phyloP scores from a whole-genome alignment of 2,329 filamentous ascomycete genomes.

The Tolypocladium ophioglossoides region DNA sequence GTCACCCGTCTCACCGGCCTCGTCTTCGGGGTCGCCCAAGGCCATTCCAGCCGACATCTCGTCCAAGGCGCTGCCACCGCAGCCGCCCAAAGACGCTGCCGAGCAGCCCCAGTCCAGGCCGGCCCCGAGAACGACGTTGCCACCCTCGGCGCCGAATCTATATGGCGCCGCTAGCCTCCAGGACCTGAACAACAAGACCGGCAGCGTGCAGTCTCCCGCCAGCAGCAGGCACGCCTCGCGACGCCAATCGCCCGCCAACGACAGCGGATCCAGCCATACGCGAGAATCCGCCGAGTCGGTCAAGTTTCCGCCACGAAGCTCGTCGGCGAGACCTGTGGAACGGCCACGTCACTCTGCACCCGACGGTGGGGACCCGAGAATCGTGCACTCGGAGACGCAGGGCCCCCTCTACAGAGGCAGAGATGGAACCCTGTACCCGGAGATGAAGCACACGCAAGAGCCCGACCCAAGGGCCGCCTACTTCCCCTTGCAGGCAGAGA shows the following conservation, averaged over 20 bases:
- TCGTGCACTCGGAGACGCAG: slow-evolving; percentile 22
- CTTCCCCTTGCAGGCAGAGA: slow-evolving; percentile 24
- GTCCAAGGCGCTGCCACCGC: slow-evolving; percentile 5
- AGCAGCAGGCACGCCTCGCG: background rate
- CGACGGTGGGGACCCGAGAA: slow-evolving; percentile 19
- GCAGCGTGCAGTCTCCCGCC: background rate
- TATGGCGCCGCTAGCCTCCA: slow-evolving; percentile 13
- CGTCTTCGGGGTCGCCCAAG: slow-evolving; percentile 28
- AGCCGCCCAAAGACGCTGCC: slow-evolving; percentile 6
- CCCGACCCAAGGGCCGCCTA: slow-evolving; percentile 24
- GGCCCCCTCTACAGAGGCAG: slow-evolving; percentile 23
- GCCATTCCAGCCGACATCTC: slow-evolving; percentile 7
- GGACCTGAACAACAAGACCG: slow-evolving; percentile 6
- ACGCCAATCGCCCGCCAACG: slow-evolving; percentile 7
- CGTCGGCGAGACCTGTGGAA: slow-evolving; percentile 14
- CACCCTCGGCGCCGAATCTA: slow-evolving; percentile 10
- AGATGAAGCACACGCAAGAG: slow-evolving; percentile 24
- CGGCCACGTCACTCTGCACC: slow-evolving; percentile 12
- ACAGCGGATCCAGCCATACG: slow-evolving; percentile 9
- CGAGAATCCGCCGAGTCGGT: slow-evolving; percentile 10
- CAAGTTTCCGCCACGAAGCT: slow-evolving; percentile 21
- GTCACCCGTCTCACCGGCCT: slow-evolving; percentile 34
- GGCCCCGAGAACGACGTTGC: slow-evolving; percentile 16
- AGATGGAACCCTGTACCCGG: slow-evolving; percentile 29
- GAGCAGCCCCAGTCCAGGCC: slow-evolving; percentile 8